Evolutionary conservation across 1,284 basidiomycete genomes (phyloP).

Genomic region (Rhodotorula sp.): DNA sequence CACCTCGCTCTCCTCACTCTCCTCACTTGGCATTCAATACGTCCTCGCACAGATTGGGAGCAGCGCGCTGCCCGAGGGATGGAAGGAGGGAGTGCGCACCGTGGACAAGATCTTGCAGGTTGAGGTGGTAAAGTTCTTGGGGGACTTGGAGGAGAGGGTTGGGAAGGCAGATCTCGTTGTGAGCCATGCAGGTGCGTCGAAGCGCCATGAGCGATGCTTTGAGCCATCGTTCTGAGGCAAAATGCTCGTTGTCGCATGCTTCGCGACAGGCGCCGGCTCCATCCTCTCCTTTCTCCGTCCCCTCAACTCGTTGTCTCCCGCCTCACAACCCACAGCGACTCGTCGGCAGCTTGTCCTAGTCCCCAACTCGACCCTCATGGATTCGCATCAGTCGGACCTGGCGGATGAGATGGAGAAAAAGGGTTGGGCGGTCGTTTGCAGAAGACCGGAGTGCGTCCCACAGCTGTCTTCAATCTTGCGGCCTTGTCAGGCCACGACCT

Average conservation of each 20-base stretch:
- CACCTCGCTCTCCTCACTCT: slow-evolving; percentile 56
- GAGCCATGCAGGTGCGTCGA: slow-evolving; percentile 79
- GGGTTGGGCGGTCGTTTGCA: slow-evolving; percentile 50
- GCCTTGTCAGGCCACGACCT: too few species aligned
- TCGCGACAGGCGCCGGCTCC: slow-evolving; percentile 78
- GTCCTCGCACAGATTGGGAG: slow-evolving; percentile 76
- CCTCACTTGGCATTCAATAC: slow-evolving; percentile 57
- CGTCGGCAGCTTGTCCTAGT: slow-evolving; percentile 69
- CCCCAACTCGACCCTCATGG: slow-evolving; percentile 81
- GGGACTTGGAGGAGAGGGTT: slow-evolving; percentile 66
- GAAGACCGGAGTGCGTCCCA: slow-evolving; percentile 14
- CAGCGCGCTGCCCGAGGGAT: slow-evolving; percentile 50
- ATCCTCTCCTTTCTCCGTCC: slow-evolving; percentile 80
- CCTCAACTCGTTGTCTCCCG: slow-evolving; percentile 36
- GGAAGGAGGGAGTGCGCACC: slow-evolving; percentile 43
- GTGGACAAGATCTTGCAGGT: slow-evolving; percentile 53
- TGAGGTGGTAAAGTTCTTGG: slow-evolving; percentile 69
- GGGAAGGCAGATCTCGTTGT: slow-evolving; percentile 72
- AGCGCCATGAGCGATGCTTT: not conserved
- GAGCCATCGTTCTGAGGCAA: not conserved
- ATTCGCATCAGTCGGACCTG: slow-evolving; percentile 91
- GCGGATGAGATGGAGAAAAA: slow-evolving; percentile 66
- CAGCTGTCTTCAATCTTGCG: too few species aligned
- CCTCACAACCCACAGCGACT: slow-evolving; percentile 52
- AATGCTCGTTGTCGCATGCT: not conserved